A percentile compares a stretch with the other conserved stretches of the same genome.
These are phyloP conservation scores for Leccinellum luteum DNA, from an alignment of 768 basidiomycete species.

Conservation along the genomic window DNA sequence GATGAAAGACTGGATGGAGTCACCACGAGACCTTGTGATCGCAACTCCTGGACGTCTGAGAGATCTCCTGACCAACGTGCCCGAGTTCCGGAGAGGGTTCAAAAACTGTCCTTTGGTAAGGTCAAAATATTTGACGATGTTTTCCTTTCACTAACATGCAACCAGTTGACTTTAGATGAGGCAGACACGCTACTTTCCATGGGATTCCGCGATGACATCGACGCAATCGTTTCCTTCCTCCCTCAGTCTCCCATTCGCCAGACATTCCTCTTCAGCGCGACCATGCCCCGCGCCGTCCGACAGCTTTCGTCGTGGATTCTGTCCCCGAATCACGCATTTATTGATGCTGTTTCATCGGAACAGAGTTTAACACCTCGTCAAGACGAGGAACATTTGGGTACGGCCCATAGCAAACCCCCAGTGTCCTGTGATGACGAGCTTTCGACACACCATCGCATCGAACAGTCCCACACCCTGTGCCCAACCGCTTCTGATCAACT, in stretches of 20 bases:
- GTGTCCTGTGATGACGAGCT: constrained; percentile 8
- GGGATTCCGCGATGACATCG: constrained; percentile 88
- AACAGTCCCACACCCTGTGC: constrained; percentile 80
- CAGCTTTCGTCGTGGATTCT: constrained; percentile 65
- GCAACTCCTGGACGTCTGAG: constrained; percentile 86
- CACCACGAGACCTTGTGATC: constrained; percentile 78
- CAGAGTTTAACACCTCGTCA: constrained; percentile 31
- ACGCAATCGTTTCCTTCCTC: constrained; percentile 63
- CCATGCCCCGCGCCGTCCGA: constrained; percentile 68
- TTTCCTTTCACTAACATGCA: constrained; percentile 6
- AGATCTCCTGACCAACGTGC: constrained; percentile 64
- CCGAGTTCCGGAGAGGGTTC: constrained; percentile 52
- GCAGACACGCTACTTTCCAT: constrained; percentile 89
- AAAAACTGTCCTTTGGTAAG: constrained; percentile 57
- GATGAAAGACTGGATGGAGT: constrained; percentile 60
- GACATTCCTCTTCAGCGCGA: constrained; percentile 91
- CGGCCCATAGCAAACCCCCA: background rate
- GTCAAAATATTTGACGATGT: constrained; percentile 2
- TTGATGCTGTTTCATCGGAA: constrained; percentile 67
- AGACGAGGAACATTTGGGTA: background rate
- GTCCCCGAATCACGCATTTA: constrained; percentile 58
- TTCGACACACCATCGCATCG: constrained; percentile 70
- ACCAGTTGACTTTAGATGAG: constrained; percentile 85
- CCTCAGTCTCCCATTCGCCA: constrained; percentile 67
- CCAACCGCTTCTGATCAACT: constrained; percentile 64